Evolutionary conservation across 805 yeast species (phyloP).

Genomic region (Ogataea kodamae): DNA sequence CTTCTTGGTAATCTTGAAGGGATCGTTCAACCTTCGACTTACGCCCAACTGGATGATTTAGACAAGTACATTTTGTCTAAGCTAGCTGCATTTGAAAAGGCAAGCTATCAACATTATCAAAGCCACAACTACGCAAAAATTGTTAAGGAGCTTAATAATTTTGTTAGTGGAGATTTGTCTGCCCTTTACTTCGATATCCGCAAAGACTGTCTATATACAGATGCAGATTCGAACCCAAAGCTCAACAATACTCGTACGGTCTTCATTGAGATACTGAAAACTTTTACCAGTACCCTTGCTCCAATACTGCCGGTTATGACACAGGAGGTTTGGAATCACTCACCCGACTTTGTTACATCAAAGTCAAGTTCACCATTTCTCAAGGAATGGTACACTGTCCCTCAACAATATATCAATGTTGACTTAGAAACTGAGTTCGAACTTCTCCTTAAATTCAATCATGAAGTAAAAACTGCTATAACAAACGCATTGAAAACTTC

Average conservation of each 20-base stretch:
- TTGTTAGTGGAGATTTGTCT: slow-evolving; percentile 72
- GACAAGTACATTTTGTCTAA: slow-evolving; percentile 65
- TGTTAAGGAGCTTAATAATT: slow-evolving; percentile 62
- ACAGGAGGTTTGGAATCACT: slow-evolving; percentile 81
- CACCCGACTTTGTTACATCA: slow-evolving; percentile 35
- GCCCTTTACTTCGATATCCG: slow-evolving; percentile 82
- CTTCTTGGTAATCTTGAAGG: slow-evolving; percentile 72
- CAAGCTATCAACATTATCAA: slow-evolving; percentile 44
- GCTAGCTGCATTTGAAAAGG: slow-evolving; percentile 44
- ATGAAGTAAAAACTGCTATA: slow-evolving; percentile 45
- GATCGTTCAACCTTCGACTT: slow-evolving; percentile 32
- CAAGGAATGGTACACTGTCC: slow-evolving; percentile 40
- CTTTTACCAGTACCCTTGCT: slow-evolving; percentile 63
- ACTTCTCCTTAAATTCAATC: slow-evolving; percentile 45
- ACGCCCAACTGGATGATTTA: slow-evolving; percentile 38
- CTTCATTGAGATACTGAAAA: slow-evolving; percentile 51
- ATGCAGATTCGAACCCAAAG: slow-evolving; percentile 40
- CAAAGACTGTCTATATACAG: slow-evolving; percentile 84
- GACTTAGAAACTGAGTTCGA: slow-evolving; percentile 43
- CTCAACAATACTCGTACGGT: slow-evolving; percentile 67
- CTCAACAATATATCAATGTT: slow-evolving; percentile 34
- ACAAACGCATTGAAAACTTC: slow-evolving; percentile 57
- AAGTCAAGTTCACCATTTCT: slow-evolving; percentile 44
- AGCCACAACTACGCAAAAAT: slow-evolving; percentile 66
- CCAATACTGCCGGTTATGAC: slow-evolving; percentile 83